Evolutionary conservation across 768 basidiomycete species (phyloP).

Genomic region (Leucogyrophana mollusca): DNA sequence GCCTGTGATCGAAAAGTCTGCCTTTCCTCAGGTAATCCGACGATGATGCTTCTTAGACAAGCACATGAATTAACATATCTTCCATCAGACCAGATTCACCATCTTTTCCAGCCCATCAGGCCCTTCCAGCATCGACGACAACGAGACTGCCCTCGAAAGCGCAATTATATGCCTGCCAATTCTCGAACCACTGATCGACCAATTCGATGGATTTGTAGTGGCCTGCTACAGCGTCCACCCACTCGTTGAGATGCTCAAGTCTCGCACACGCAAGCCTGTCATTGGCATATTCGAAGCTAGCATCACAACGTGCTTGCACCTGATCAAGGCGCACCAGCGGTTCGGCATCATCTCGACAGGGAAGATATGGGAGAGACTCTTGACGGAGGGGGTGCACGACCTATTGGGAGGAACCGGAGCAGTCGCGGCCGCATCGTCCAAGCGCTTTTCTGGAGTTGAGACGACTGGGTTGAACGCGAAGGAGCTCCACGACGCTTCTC

Average conservation of each 20-base stretch:
- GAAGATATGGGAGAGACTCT: constrained; percentile 29
- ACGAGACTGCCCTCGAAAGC: constrained; percentile 12
- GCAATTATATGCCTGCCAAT: constrained; percentile 13
- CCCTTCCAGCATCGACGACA: constrained; percentile 21
- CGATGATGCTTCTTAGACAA: not conserved
- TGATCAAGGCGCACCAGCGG: constrained; percentile 16
- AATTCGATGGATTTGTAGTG: constrained; percentile 7
- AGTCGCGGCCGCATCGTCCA: constrained; percentile 1
- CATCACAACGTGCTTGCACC: constrained; percentile 19
- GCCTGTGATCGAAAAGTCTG: not conserved
- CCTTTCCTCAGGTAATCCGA: not conserved
- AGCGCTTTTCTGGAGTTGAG: constrained; percentile 27
- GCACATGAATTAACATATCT: no score
- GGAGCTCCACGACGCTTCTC: constrained; percentile 27
- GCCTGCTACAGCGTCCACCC: constrained; percentile 6
- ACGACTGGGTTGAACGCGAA: constrained; percentile 33
- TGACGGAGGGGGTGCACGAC: constrained; percentile 19
- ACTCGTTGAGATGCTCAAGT: constrained; percentile 7
- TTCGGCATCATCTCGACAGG: constrained; percentile 39
- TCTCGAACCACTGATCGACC: constrained; percentile 1
- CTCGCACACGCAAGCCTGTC: constrained; percentile 15
- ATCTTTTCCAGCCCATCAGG: constrained; percentile 15
- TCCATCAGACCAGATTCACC: constrained; percentile 1
- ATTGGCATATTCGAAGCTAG: constrained; percentile 37
- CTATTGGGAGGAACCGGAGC: constrained; percentile 15